Conservation (phyloP, 805 yeast species). For the Starmerella vitae region DNA sequence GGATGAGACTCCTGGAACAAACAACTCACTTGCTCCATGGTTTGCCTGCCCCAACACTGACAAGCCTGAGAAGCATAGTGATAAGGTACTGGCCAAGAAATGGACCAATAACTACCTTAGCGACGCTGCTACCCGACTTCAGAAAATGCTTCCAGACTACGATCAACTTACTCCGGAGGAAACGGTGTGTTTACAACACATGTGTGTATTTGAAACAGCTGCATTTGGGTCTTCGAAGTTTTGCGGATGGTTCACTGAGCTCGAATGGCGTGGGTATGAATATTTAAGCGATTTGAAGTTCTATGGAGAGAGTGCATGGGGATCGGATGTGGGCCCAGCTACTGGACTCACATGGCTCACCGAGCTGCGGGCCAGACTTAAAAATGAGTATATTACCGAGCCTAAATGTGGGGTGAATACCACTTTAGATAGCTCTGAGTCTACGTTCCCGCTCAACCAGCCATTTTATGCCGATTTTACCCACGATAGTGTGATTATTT, state of each 20-base stretch:
- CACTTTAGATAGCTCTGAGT: slow-evolving; percentile 25
- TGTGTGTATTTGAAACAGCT: slow-evolving; percentile 67
- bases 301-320: slow-evolving; percentile 53
- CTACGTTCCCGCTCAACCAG: slow-evolving; percentile 32
- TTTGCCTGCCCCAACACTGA: slow-evolving; percentile 29
- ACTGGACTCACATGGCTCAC: slow-evolving; percentile 47
- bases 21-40: slow-evolving; percentile 31
- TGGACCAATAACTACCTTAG: slow-evolving; percentile 36
- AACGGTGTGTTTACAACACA: slow-evolving; percentile 38
- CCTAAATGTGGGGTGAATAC: slow-evolving; percentile 37
- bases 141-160: slow-evolving; percentile 40
- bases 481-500: slow-evolving; percentile 57
- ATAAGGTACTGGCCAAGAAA: slow-evolving; percentile 21
- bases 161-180: slow-evolving; percentile 39
- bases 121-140: slow-evolving; percentile 45
- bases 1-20: slow-evolving; percentile 25
- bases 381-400: slow-evolving; percentile 38
- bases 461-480: slow-evolving; percentile 56
- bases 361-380: slow-evolving; percentile 32
- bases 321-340: slow-evolving; percentile 37
- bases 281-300: slow-evolving; percentile 46
- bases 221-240: slow-evolving; percentile 53
- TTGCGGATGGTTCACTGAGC: slow-evolving; percentile 53
- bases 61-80: slow-evolving; percentile 20
- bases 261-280: slow-evolving; percentile 50